Base-by-base conservation (phyloP, 805 yeast genomes). In the Hagleromyces aurorensis region DNA sequence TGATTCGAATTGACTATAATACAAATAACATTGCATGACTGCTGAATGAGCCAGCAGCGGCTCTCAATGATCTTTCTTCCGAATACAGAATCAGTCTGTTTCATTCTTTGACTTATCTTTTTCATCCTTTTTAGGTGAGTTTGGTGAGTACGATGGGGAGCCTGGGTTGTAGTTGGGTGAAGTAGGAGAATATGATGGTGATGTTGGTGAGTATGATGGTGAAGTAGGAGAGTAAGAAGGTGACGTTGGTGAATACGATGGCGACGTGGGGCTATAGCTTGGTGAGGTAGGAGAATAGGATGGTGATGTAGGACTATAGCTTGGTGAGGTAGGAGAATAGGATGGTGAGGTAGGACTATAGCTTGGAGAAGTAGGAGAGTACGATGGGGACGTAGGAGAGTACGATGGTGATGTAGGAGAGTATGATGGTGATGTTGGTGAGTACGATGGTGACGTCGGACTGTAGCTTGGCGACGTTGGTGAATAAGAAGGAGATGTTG, bases 371-470 rank as follows among this genome's bases (percentile, higher is more conserved):
- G 67, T 63, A 26, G 78, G 78, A 1, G 66, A 55, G 42, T 72
- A 72, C 5, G 59, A 43, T 48, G 77, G 78, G 1, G 76, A 70
- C 0, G 77, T 70, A 31, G 77, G 77, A 1, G 66, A 55, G 41
- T 69, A 69, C 3, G 56, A 39, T 43, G 83, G 82, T 2, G 77
- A 69, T 1, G 80, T 74, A 23, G 86, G 86, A 7, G 71, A 61
- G 52, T 78, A 79, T 3, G 67, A 48, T 43, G 69, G 69, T 1
- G 69, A 63, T 0, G 69, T 65, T 34, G 79, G 78, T 0, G 67
- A 57, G 47, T 73, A 73, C 3, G 58, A 41, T 43, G 91, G 89
- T 5, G 83, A 74, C 1, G 91, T 84, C 30, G 96, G 95, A 1
- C 80, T 68, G 58, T 85, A 86, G 2, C 46, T 57, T 49, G 73